phyloP scores from a whole-genome alignment of 495 filamentous ascomycete genomes.

The Tuber calosporum region DNA sequence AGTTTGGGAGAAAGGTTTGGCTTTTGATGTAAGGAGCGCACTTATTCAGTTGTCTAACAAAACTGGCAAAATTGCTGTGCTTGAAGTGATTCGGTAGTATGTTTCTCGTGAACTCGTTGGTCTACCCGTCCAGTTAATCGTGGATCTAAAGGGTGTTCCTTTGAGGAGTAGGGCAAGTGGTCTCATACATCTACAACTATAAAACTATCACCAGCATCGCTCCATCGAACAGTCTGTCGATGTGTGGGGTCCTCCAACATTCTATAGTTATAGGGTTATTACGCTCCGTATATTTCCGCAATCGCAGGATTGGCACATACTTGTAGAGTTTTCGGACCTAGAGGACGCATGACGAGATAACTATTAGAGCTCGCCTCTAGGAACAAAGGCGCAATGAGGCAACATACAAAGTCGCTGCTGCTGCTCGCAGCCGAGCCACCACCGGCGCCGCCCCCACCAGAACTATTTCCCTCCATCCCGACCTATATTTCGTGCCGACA shows the following conservation, averaged over 20 bases:
- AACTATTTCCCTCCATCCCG: constrained; percentile 43
- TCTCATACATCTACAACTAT: constrained; percentile 83
- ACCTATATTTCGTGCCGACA: not conserved
- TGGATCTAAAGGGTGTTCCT: not conserved
- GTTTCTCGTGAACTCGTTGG: constrained; percentile 95
- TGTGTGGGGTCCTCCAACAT: constrained; percentile 97
- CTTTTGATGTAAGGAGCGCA: constrained; percentile 47
- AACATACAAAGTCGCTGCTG: constrained; percentile 71
- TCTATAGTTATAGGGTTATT: constrained; percentile 49
- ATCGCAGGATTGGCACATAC: constrained; percentile 50
- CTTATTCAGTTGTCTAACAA: constrained; percentile 97
- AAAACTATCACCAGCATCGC: constrained; percentile 87
- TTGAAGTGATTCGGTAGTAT: constrained; percentile 99
- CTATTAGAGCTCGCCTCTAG: constrained; percentile 24
- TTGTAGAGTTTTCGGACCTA: constrained; percentile 99
- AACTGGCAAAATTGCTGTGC: constrained; percentile 98
- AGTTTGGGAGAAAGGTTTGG: constrained; percentile 16
- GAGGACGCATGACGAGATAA: constrained; percentile 35
- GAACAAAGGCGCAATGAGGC: constrained; percentile 9
- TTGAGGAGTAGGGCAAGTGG: not conserved
- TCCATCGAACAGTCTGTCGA: constrained; percentile 89
- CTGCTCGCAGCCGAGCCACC: constrained; percentile 55
- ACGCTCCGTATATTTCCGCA: constrained; percentile 24
- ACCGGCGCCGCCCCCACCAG: constrained; percentile 52
- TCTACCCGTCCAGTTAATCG: constrained; percentile 50